Evolutionary conservation across 257 asterid species (phyloP), one percentile per base, ranked within the genome.

Genomic region (Penstemon barbatus): DNA sequence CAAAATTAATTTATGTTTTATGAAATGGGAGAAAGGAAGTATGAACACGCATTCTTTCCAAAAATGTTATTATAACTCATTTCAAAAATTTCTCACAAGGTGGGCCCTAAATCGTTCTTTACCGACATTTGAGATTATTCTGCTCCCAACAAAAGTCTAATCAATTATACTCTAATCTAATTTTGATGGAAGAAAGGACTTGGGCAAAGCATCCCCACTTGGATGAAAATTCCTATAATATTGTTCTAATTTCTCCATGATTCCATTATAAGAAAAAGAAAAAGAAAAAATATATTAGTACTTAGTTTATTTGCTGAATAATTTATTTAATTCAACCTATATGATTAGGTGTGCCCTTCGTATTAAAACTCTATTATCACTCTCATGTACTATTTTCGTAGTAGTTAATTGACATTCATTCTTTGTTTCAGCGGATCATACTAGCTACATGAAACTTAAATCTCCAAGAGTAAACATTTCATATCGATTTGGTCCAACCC

Each of bases 41-140:
- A 46, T 10, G 12, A n/a, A 8, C 7, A 0, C 19, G 5, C 4
- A 18, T 15, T 57, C 43, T 69, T 57, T 38, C 25, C 66, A 7
- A 57, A 33, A 36, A 19, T 42, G 42, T 59, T 10, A 11, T 43
- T 40, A 59, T 68, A 18, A 68, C 48, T 58, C 73, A 46, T 11
- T 33, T 45, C 36, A 2, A 44, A 13, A 13, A 46, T 36, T 57
- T 69, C 58, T 57, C n/a, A 13, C 52, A 9, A 15, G 51, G 52
- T 70, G 74, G 74, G 48, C 54, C 74, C 74, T 40, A 0, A 18
- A 41, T 48, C 36, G 39, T 12, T 36, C 46, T 62, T 36, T 71
- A 65, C 76, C 76, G 76, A 71, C 76, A 63, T 42, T 55, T 13
- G 7, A 37, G 58, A 55, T 33, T 53, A 63, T 37, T 61, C 41